These are phyloP conservation scores for Neolentinus lepideus DNA, from an alignment of 1,284 basidiomycete species.

Conservation along the genomic window DNA sequence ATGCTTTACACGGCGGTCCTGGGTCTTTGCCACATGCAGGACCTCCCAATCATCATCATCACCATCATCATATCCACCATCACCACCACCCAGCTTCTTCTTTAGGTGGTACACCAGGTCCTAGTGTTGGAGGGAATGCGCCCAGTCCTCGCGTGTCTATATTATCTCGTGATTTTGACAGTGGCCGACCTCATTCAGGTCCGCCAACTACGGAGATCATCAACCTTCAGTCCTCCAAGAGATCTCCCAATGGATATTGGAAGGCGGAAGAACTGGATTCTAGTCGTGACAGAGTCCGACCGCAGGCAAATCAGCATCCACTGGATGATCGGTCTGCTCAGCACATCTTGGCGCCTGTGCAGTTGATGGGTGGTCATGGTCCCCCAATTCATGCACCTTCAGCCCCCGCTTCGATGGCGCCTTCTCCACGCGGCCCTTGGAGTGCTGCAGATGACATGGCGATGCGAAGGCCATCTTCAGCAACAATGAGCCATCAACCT, in stretches of 20 bases:
- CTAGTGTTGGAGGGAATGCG: constrained; percentile 4
- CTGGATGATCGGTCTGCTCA: constrained; percentile 17
- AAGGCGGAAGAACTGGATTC: background rate
- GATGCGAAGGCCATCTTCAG: background rate
- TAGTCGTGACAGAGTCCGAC: background rate
- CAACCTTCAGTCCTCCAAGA: constrained; percentile 28
- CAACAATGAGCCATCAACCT: background rate
- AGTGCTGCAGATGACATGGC: constrained; percentile 9
- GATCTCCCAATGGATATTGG: background rate
- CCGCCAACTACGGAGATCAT: constrained; percentile 40
- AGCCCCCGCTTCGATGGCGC: constrained; percentile 16
- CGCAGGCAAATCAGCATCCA: background rate
- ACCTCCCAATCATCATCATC: constrained; percentile 27
- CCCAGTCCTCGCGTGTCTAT: constrained; percentile 10
- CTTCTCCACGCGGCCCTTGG: constrained; percentile 26
- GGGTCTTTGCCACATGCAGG: constrained; percentile 17
- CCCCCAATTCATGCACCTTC: constrained; percentile 7
- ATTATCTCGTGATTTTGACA: constrained; percentile 19
- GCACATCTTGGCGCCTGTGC: constrained; percentile 35
- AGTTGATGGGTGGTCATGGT: constrained; percentile 37
- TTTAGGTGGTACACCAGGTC: constrained; percentile 5
- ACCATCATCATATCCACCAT: constrained; percentile 38
- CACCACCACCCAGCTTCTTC: constrained; percentile 26
- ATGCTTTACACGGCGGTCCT: constrained; percentile 10
- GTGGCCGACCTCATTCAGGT: constrained; percentile 22